Evolutionary conservation across 257 asterid species (phyloP).

Genomic region (Plectranthus barbatus): DNA sequence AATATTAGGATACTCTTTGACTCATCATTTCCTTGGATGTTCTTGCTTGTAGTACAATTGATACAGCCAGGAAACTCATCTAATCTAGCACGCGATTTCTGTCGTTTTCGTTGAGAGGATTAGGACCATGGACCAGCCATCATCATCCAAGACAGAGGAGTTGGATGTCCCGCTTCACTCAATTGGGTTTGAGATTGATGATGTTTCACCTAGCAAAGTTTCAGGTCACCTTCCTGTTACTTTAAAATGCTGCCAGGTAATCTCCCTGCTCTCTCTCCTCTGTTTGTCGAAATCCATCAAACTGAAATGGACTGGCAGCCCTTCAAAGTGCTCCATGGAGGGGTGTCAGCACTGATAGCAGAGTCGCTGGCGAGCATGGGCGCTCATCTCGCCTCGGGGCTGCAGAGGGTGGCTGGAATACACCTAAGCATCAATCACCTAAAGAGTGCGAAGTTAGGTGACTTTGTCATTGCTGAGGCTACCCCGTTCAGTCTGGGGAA

Average conservation of each 20-base stretch:
- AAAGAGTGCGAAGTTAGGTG: constrained; percentile 65
- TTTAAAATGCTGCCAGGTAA: constrained; percentile 62
- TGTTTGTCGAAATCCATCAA: background rate
- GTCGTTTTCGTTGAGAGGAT: background rate
- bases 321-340: constrained; percentile 47
- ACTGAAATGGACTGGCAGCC: constrained; percentile 26
- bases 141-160: constrained; percentile 28
- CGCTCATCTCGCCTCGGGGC: constrained; percentile 48
- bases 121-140: constrained; percentile 13
- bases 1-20: background rate
- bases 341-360: constrained; percentile 43
- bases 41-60: background rate
- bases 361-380: constrained; percentile 55
- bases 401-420: constrained; percentile 42
- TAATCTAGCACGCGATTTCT: background rate
- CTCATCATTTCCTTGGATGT: background rate
- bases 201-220: constrained; percentile 46
- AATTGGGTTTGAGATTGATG: constrained; percentile 60
- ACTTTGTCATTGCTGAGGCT: constrained; percentile 67
- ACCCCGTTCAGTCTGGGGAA: constrained; percentile 52
- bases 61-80: background rate
- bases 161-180: constrained; percentile 48
- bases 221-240: constrained; percentile 60
- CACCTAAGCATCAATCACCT: constrained; percentile 49
- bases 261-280: background rate